Evolutionary conservation across 208 protist genomes (phyloP).

Genomic region (Lotmaria passim): DNA sequence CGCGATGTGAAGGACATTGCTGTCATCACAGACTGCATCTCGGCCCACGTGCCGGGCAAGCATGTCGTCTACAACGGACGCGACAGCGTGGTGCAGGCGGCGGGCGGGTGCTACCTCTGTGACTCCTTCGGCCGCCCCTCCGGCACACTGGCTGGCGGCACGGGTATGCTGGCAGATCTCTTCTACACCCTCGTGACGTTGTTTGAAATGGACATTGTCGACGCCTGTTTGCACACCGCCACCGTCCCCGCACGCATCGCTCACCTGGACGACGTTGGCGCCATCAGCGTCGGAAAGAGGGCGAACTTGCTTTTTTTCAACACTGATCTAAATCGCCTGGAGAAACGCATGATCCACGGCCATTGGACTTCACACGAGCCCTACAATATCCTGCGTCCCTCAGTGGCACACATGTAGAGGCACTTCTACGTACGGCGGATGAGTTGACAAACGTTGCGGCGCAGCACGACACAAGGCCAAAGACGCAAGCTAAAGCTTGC

Average conservation of each 20-base stretch:
- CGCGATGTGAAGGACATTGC: constrained; percentile 57
- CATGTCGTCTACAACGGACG: constrained; percentile 68
- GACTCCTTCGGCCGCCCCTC: constrained; percentile 55
- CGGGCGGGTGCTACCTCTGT: constrained; percentile 66
- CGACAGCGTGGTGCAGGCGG: constrained; percentile 54
- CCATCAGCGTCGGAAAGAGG: constrained; percentile 47
- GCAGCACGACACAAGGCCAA: too few relatives aligned
- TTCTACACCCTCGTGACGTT: constrained; percentile 70
- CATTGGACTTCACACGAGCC: constrained; percentile 46
- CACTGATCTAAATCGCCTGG: constrained; percentile 54
- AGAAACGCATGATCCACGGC: constrained; percentile 58
- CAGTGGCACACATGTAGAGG: constrained; percentile 56
- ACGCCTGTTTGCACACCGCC: constrained; percentile 57
- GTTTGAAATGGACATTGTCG: constrained; percentile 56
- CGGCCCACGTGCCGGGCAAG: constrained; percentile 56
- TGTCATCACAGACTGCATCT: constrained; percentile 79
- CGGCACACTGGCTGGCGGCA: constrained; percentile 63
- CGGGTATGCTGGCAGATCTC: constrained; percentile 60
- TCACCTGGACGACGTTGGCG: constrained; percentile 48
- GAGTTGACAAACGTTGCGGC: background rate
- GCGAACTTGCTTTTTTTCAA: constrained; percentile 73
- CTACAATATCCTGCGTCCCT: constrained; percentile 57
- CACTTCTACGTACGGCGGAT: background rate
- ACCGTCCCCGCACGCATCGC: constrained; percentile 71
- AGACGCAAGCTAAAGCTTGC: too few relatives aligned